Evolutionary conservation across 2,329 filamentous ascomycete genomes (phyloP).

Genomic region (Alternaria sp.): DNA sequence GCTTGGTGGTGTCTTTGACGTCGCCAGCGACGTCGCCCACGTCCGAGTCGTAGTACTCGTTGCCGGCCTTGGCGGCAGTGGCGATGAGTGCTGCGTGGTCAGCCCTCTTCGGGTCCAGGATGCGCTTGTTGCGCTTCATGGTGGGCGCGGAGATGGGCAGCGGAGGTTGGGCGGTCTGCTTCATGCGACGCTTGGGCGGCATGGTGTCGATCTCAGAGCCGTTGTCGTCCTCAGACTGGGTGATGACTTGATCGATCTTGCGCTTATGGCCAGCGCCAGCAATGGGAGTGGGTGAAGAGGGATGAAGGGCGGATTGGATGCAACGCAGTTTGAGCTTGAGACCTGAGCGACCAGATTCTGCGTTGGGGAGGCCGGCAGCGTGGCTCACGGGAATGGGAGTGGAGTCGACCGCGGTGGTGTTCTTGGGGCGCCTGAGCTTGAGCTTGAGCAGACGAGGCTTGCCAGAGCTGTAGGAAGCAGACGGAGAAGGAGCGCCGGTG

Average conservation of each 20-base stretch:
- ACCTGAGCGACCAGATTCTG: background rate
- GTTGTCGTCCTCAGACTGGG: conserved; percentile 7
- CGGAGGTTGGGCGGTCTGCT: background rate
- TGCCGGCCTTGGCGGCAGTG: conserved; percentile 22
- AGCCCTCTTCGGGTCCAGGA: conserved; percentile 23
- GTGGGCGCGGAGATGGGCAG: conserved; percentile 2
- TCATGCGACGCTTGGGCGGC: background rate
- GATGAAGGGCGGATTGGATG: conserved; percentile 12
- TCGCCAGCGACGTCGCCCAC: conserved; percentile 21
- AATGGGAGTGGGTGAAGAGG: background rate
- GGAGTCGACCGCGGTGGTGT: background rate
- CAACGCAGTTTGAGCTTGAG: conserved; percentile 19
- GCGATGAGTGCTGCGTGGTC: conserved; percentile 28
- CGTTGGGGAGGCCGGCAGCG: background rate
- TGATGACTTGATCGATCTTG: background rate
- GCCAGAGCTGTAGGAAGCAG: background rate
- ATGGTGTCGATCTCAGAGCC: conserved; percentile 22
- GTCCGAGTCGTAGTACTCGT: conserved; percentile 37
- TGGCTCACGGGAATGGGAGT: background rate
- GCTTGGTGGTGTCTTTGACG: conserved; percentile 23
- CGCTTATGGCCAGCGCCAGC: background rate
- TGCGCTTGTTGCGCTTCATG: conserved; percentile 30
- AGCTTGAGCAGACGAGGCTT: background rate
- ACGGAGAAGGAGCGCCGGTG: background rate
- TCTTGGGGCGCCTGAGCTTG: background rate